Evolutionary conservation across 352 stramenopile species (phyloP), one percentile per base, ranked within the genome.

Genomic region (Globisporangium spiculum): DNA sequence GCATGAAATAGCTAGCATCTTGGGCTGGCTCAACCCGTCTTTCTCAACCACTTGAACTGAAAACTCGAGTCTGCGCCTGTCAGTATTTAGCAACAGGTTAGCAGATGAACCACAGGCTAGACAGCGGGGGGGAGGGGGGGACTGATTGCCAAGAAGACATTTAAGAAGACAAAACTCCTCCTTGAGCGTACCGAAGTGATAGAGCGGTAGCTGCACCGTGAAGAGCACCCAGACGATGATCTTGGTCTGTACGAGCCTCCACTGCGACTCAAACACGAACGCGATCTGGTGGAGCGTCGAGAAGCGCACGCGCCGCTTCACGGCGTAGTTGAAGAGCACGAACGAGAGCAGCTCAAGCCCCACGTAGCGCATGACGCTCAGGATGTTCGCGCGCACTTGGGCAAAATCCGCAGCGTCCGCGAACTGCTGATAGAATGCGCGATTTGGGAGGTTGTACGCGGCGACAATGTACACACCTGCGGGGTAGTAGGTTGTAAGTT

Each of bases 291-390:
- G 67, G 6, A 76, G 66, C 24, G 69, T 53, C 16, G 67, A 72
- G 22, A 83, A 48, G 14, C 72, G 68, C 38, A 83, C 72, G 10
- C 73, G 56, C 20, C 84, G 62, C n/a, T 74, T 16, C 7, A 61
- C 67, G 46, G 60, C 63, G 32, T 36, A 36, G 32, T 36, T 36
- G 26, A 84, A 67, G 12, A 72, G 52, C 41, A 79, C 4, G 57
- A 87, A 62, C 3, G 76, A 78, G 14, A 59, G 59, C 16, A 77
- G n/a, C 63, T 84, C 75, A 3, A 87, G 71, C n/a, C 68, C 16
- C 10, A 67, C 73, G 67, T 81, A 79, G 10, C 68, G 38, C 24
- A 77, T 58, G 34, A 74, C 57, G 24, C 32, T 78, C 3, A 60
- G 3, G 16, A 78, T 61, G 9, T 72, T 68, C 1, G 24, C n/a